A percentile compares a stretch with the other conserved stretches of the same genome.
Evolutionary conservation across 192 early-diverging fungal genomes (phyloP).

Genomic region (Rhizoclosmatium sp.): DNA sequence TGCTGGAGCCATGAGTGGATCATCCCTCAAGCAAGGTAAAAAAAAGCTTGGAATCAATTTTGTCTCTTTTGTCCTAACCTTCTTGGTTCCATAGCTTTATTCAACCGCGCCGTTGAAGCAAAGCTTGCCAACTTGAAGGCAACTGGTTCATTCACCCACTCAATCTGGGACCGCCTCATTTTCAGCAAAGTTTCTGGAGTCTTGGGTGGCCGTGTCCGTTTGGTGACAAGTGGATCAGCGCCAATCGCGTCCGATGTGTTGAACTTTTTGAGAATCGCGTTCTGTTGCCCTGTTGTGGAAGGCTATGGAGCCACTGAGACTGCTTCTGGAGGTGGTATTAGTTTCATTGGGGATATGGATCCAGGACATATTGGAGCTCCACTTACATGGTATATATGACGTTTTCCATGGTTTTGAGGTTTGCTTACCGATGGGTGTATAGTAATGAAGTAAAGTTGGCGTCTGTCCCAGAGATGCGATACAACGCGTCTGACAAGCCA

Average conservation of each 20-base stretch:
- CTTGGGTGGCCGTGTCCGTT: conserved; percentile 72
- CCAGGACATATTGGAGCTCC: conserved; percentile 83
- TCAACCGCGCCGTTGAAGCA: conserved; percentile 21
- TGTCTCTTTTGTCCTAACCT: conserved; percentile 10
- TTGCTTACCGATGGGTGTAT: conserved; percentile 15
- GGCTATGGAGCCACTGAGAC: conserved; percentile 70
- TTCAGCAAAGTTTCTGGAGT: conserved; percentile 82
- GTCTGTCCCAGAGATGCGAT: conserved; percentile 89
- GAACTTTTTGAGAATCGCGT: conserved; percentile 56
- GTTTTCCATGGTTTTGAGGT: not conserved
- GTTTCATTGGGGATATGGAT: conserved; percentile 63
- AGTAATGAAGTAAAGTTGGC: conserved; percentile 84
- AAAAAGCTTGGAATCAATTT: conserved; percentile 47
- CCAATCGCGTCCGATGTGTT: conserved; percentile 60
- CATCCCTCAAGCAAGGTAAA: conserved; percentile 29
- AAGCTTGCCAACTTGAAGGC: conserved; percentile 64
- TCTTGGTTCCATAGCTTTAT: not conserved
- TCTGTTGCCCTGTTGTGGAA: conserved; percentile 69
- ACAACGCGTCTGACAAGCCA: conserved; percentile 79
- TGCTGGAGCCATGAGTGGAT: conserved; percentile 29
- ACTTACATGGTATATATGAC: conserved; percentile 48
- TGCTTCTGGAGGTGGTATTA: conserved; percentile 43
- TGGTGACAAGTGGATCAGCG: conserved; percentile 55
- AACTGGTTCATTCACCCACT: conserved; percentile 68
- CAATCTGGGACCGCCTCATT: conserved; percentile 85